Evolutionary conservation across 2,329 filamentous ascomycete genomes (phyloP), one percentile per base, ranked within the genome.

Genomic region (Phaeophleospora eucalypticola): DNA sequence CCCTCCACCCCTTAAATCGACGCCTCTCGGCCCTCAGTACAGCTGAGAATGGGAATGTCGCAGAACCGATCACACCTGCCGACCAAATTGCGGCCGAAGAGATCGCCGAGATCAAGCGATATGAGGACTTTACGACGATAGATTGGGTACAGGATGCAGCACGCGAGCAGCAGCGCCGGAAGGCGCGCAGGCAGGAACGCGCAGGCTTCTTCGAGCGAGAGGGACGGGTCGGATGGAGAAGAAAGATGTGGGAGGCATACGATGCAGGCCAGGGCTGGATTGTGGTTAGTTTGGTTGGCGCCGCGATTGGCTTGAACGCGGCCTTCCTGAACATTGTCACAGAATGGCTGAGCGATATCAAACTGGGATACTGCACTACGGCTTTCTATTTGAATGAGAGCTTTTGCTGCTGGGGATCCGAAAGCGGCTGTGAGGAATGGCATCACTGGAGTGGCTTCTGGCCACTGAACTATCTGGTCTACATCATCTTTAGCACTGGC

Each of bases 141-240:
- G 93, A 98, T 70, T 98, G 93, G 93, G 91, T 98, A 0, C 91
- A 98, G 68, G 93, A 98, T 78, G 90, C 91, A 9, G 86, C 89
- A 27, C 85, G 90, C 54, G 93, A 96, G 67, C 88, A 95, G 65
- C 75, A 87, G 38, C 82, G 90, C 45, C 82, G 91, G 52, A 87
- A 87, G 60, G 79, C 86, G 39, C 79, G 86, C 58, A 80, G 87
- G 61, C 84, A 82, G 66, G 82, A 84, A 60, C 82, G 84, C 4
- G 82, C 80, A 2, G 83, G 84, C 34, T 82, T 87, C 51, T 86
- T 87, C 68, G 83, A 88, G 53, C 77, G 81, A 45, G 74, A 78
- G 49, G 79, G 80, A 27, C 81, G 84, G 24, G 77, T 82, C 44
- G 86, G 85, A 49, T 97, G 90, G 89, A 79, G 87, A 65, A 80